Conservation (phyloP, 2,329 filamentous ascomycete species). For the Hypoxylon sp. region DNA sequence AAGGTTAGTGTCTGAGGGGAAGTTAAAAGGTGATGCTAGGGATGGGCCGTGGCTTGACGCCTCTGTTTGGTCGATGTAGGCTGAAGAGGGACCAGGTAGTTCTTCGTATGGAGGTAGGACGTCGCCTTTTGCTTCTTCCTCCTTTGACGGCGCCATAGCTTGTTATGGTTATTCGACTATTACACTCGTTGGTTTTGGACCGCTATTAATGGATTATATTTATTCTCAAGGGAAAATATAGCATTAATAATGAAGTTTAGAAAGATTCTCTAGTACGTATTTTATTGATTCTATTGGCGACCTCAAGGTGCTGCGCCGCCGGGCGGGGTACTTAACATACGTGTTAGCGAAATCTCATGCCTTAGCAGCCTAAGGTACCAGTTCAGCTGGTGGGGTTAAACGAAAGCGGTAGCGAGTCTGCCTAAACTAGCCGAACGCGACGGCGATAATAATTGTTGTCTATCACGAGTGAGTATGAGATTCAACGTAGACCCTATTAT, state of each 20-base stretch:
- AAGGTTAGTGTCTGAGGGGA: constrained; percentile 54
- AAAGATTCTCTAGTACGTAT: background rate
- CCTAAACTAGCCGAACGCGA: background rate
- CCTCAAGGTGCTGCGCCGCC: constrained; percentile 18
- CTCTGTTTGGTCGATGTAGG: background rate
- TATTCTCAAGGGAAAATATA: background rate
- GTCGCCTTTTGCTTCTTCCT: constrained; percentile 27
- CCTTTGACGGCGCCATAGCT: constrained; percentile 26
- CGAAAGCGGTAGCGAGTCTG: constrained; percentile 22
- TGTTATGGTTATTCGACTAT: background rate
- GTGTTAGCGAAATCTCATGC: background rate
- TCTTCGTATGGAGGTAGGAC: constrained; percentile 46
- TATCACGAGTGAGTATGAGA: background rate
- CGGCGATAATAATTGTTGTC: background rate
- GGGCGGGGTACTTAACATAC: constrained; percentile 12
- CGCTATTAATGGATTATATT: background rate
- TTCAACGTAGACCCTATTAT: background rate
- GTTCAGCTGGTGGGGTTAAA: background rate
- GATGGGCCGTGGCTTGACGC: constrained; percentile 50
- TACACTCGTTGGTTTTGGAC: background rate
- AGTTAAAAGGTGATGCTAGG: constrained; percentile 58
- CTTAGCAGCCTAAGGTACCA: background rate
- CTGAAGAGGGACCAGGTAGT: constrained; percentile 20
- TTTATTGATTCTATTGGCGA: background rate
- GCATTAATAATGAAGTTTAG: constrained; percentile 17